A percentile compares a stretch with the other conserved stretches of the same genome.
These are phyloP conservation scores for Zoysia japonica DNA, from an alignment of 176 grass and related monocot species.

Conservation along the genomic window DNA sequence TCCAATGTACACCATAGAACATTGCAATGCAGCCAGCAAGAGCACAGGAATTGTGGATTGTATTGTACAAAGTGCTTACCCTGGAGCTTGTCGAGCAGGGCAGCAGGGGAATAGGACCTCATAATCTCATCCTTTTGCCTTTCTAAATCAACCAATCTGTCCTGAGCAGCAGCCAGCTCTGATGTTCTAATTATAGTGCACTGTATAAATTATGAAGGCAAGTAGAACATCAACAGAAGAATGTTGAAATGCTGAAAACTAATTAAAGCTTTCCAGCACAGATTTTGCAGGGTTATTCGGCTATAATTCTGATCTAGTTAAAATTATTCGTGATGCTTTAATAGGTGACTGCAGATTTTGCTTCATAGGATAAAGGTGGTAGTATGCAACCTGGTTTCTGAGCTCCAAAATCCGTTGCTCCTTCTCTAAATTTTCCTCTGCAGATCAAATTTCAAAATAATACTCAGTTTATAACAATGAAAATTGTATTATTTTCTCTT, in stretches of 20 bases:
- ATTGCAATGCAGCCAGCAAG: not conserved
- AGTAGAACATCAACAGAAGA: conserved; percentile 9
- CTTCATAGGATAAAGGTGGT: not conserved
- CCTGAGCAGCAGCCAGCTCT: conserved; percentile 87
- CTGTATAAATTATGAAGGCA: conserved; percentile 49
- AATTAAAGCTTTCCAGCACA: no score
- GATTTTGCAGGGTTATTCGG: not conserved
- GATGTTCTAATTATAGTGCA: conserved; percentile 93
- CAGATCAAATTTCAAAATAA: conserved; percentile 27
- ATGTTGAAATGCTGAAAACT: not conserved
- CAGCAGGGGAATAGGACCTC: conserved; percentile 64
- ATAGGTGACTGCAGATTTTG: not conserved
- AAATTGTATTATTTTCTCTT: not conserved
- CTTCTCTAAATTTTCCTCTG: conserved; percentile 88
- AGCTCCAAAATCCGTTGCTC: conserved; percentile 88
- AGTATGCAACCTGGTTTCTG: conserved; percentile 69
- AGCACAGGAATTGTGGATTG: not conserved
- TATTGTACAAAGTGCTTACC: conserved; percentile 50
- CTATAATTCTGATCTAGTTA: conserved; percentile 7
- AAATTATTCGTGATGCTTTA: not conserved
- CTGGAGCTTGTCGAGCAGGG: conserved; percentile 79
- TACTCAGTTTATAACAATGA: conserved; percentile 14
- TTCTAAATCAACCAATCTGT: conserved; percentile 76
- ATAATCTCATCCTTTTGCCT: conserved; percentile 80
- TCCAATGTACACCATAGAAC: not conserved